Evolutionary conservation across 2,329 filamentous ascomycete species (phyloP), one percentile per base, ranked within the genome.

Genomic region (Ambrosiella cleistominuta): DNA sequence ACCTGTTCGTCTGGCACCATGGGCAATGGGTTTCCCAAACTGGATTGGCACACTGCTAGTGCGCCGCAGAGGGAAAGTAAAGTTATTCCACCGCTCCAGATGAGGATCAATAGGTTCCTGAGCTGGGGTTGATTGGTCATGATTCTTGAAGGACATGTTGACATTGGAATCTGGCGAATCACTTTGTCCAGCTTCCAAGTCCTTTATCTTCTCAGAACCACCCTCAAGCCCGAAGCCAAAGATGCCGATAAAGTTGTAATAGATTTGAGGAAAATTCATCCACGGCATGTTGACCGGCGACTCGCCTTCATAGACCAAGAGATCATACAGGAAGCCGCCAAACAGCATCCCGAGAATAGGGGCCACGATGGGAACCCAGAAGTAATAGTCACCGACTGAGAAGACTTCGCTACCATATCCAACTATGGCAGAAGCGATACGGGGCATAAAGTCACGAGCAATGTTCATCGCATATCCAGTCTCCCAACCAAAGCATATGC

Each of bases 381-480:
- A 87, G 65, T 86, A 88, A 65, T 86, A 85, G 11, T 74, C 74
- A 1, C 83, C 82, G 0, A 80, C 78, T 8, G 73, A 75, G 80
- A 82, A 88, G 0, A 87, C 83, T 54, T 82, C 75, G 54, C 67
- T 68, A 0, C 82, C 82, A 65, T 88, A 88, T 1, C 85, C 85
- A 57, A 87, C 64, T 65, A 82, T 77, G 65, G 81, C 85, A 1
- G 79, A 78, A 62, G 85, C 78, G 49, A 87, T 67, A 9, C 84
- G 73, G 8, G 83, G 83, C 0, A 82, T 82, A 65, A 88, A 85
- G 62, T 88, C 85, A 68, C 85, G 75, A 40, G 83, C 84, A 47
- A 86, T 68, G 64, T 88, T 88, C 63, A 87, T 86, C 13, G 83
- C 84, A 68, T 85, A 88, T 42, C 85, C 83, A 1, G 84, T 88